A percentile compares a stretch with the other conserved stretches of the same genome.
These are phyloP conservation scores for Saccharomyces paradoxus DNA, from an alignment of 805 yeast genomes.

Conservation along the genomic window DNA sequence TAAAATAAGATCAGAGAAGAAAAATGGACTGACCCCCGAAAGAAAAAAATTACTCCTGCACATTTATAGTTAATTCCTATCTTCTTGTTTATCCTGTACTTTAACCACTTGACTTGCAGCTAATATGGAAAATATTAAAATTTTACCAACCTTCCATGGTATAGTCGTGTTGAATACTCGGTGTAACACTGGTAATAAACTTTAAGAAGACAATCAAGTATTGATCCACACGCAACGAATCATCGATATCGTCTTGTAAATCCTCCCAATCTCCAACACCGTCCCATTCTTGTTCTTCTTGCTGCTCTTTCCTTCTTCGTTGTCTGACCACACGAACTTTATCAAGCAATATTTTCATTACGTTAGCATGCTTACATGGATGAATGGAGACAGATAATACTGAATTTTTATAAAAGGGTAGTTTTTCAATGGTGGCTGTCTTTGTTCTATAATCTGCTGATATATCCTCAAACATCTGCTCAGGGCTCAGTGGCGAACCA, in stretches of 20 bases:
- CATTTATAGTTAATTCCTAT: neutral
- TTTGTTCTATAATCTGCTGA: slow-evolving; percentile 86
- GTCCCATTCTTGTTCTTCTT: slow-evolving; percentile 35
- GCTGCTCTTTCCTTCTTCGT: slow-evolving; percentile 37
- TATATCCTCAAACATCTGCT: slow-evolving; percentile 91
- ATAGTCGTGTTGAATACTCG: slow-evolving; percentile 94
- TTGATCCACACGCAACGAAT: slow-evolving; percentile 76
- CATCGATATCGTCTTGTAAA: slow-evolving; percentile 33
- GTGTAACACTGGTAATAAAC: slow-evolving; percentile 93
- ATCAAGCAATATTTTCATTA: slow-evolving; percentile 81
- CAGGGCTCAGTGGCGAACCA: slow-evolving; percentile 81
- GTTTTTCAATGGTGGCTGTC: slow-evolving; percentile 90
- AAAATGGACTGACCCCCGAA: neutral
- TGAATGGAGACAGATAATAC: slow-evolving; percentile 71
- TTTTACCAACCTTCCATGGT: slow-evolving; percentile 87
- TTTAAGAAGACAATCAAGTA: slow-evolving; percentile 83
- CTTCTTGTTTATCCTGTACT: neutral
- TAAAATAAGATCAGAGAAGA: neutral
- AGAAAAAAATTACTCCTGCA: neutral
- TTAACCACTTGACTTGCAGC: neutral
- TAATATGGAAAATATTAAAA: neutral
- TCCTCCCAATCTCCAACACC: slow-evolving; percentile 51
- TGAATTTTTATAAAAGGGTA: slow-evolving; percentile 75
- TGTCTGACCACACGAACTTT: slow-evolving; percentile 50
- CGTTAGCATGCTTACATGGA: slow-evolving; percentile 92